Conservation (phyloP, 441 rosid genomes). For the Metrosideros polymorpha region DNA sequence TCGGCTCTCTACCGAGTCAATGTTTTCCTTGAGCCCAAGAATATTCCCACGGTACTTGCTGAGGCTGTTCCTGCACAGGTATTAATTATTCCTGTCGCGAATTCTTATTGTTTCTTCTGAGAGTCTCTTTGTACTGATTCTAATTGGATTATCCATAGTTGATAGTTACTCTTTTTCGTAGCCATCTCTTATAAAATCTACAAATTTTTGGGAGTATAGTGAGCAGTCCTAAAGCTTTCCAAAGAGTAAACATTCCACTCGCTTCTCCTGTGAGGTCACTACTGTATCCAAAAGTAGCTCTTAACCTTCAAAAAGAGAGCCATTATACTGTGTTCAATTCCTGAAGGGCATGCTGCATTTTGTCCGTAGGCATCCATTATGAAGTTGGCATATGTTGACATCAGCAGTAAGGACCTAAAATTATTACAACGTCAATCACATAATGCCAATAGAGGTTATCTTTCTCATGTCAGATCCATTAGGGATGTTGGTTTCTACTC, state of each 20-base stretch:
- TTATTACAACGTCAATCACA: neutral
- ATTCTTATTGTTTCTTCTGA: neutral
- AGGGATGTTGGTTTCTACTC: neutral
- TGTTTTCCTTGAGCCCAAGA: constrained; percentile 71
- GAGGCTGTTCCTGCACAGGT: constrained; percentile 90
- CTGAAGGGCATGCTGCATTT: neutral
- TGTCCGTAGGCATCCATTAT: neutral
- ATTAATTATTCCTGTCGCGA: neutral
- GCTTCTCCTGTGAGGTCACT: neutral
- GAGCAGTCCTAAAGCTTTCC: neutral
- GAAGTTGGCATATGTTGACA: neutral
- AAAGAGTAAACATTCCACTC: neutral
- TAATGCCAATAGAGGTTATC: neutral
- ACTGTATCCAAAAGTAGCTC: neutral
- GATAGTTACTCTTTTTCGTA: neutral
- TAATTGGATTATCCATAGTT: neutral
- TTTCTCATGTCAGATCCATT: neutral
- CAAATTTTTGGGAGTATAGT: neutral
- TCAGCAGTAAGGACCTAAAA: neutral
- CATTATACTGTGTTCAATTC: neutral
- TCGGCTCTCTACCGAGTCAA: constrained; percentile 54
- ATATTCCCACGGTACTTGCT: constrained; percentile 62
- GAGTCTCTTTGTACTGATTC: neutral
- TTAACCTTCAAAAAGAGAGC: neutral
- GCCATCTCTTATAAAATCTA: neutral